phyloP scores from a whole-genome alignment of 129 eudicot genomes.

The Lonicera japonica region DNA sequence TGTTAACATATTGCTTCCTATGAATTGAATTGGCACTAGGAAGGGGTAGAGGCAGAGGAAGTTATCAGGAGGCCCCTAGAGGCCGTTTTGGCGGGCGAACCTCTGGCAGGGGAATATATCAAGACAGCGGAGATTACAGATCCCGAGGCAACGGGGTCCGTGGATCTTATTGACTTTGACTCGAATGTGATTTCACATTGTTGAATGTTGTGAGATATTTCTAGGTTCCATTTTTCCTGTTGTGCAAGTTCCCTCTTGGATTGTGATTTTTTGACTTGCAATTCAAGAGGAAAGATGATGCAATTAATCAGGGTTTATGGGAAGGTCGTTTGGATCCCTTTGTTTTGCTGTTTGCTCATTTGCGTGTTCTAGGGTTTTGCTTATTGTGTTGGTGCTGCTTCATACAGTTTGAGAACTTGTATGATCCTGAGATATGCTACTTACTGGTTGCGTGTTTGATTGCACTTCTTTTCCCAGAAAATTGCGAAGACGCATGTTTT shows the following conservation, averaged over 20 bases:
- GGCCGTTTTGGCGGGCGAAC: slow-evolving; percentile 54
- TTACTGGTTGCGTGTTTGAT: too few species aligned
- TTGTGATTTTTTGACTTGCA: slow-evolving; percentile 4
- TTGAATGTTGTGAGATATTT: slow-evolving; percentile 1
- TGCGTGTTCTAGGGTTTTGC: not conserved
- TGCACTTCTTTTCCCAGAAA: too few species aligned
- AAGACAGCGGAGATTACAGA: slow-evolving; percentile 25
- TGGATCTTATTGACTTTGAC: slow-evolving; percentile 11
- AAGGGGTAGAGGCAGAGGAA: slow-evolving; percentile 76
- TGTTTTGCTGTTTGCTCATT: too few species aligned
- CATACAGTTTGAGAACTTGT: not conserved
- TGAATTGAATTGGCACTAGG: slow-evolving; percentile 36
- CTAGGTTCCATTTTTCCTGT: slow-evolving; percentile 5
- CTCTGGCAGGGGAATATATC: slow-evolving; percentile 26
- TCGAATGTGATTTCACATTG: slow-evolving; percentile 13
- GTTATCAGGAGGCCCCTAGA: slow-evolving; percentile 32
- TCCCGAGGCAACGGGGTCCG: slow-evolving; percentile 48
- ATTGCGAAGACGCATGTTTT: too few species aligned
- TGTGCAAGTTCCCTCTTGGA: slow-evolving; percentile 4
- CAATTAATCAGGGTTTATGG: not conserved
- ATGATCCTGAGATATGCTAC: not conserved
- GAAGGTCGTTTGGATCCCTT: not conserved
- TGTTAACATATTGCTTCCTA: slow-evolving; percentile 1
- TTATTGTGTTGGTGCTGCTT: not conserved
- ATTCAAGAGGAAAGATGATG: slow-evolving; percentile 4